These are phyloP conservation scores for Erysiphe neolycopersici DNA, from an alignment of 2,329 filamentous ascomycete genomes.

Conservation along the genomic window DNA sequence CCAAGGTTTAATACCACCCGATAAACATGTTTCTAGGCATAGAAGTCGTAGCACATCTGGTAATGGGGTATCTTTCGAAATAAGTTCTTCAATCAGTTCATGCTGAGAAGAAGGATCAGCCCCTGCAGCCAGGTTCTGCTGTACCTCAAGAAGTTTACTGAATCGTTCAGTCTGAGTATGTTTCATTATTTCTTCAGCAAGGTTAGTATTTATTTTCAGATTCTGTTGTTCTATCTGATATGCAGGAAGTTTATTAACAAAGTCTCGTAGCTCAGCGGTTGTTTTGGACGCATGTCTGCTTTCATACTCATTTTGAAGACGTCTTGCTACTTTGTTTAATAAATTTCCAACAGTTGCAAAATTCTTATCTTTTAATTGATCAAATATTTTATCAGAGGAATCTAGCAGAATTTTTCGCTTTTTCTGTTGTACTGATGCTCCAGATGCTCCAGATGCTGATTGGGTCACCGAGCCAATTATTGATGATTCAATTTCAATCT, in stretches of 20 bases:
- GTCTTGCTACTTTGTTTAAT: conserved; percentile 71
- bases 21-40: conserved; percentile 76
- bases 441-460: conserved; percentile 23
- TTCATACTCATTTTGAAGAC: conserved; percentile 70
- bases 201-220: conserved; percentile 68
- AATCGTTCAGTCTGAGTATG: conserved; percentile 76
- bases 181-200: conserved; percentile 90
- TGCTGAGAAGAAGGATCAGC: conserved; percentile 73
- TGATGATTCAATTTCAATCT: conserved; percentile 75
- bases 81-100: conserved; percentile 80
- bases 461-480: conserved; percentile 52
- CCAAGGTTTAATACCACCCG: conserved; percentile 63
- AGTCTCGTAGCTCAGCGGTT: conserved; percentile 74
- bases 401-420: conserved; percentile 80
- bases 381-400: conserved; percentile 68
- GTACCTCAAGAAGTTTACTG: conserved; percentile 66
- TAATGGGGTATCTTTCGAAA: conserved; percentile 59
- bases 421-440: conserved; percentile 27
- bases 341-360: conserved; percentile 81
- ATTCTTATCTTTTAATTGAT: conserved; percentile 69
- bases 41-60: conserved; percentile 60
- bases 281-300: conserved; percentile 65
- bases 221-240: conserved; percentile 88
- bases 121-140: conserved; percentile 82
- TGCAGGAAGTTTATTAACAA: conserved; percentile 75